Conservation (phyloP, 2,329 filamentous ascomycete species). For the Zymoseptoria brevis region DNA sequence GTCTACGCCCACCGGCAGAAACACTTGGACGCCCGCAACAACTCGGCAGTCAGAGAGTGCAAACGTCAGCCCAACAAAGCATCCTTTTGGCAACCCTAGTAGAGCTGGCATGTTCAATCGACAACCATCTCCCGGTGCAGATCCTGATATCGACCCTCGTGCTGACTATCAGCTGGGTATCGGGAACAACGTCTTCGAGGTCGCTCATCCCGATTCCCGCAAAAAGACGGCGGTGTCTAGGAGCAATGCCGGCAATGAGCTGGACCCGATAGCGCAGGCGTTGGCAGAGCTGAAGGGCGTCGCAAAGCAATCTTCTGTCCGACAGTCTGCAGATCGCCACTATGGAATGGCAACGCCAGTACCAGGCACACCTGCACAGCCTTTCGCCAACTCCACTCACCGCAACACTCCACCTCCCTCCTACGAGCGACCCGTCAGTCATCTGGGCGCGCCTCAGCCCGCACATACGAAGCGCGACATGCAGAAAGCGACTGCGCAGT, state of each 20-base stretch:
- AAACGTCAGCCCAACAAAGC: slow-evolving; percentile 38
- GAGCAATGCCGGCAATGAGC: slow-evolving; percentile 38
- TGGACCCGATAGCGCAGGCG: slow-evolving; percentile 85
- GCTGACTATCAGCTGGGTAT: slow-evolving; percentile 90
- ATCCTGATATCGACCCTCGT: slow-evolving; percentile 74
- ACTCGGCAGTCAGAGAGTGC: slow-evolving; percentile 32
- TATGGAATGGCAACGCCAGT: slow-evolving; percentile 84
- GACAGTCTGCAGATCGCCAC: slow-evolving; percentile 94
- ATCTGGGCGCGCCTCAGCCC: slow-evolving; percentile 80
- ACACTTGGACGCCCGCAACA: slow-evolving; percentile 45
- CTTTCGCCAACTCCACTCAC: slow-evolving; percentile 35
- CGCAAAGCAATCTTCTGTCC: slow-evolving; percentile 66
- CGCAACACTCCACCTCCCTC: slow-evolving; percentile 77
- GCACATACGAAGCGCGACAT: slow-evolving; percentile 91
- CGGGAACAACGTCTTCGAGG: slow-evolving; percentile 91
- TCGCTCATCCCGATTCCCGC: slow-evolving; percentile 62
- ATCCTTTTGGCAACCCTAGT: slow-evolving; percentile 18
- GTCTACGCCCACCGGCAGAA: slow-evolving; percentile 35
- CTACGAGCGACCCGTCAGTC: slow-evolving; percentile 69
- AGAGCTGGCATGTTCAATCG: slow-evolving; percentile 29
- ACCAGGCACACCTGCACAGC: slow-evolving; percentile 32
- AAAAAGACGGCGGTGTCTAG: slow-evolving; percentile 29
- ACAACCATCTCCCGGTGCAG: slow-evolving; percentile 35
- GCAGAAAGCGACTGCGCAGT: slow-evolving; percentile 90
- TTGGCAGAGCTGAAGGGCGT: slow-evolving; percentile 88